Percentiles rank a stretch among this genome's conserved stretches.
Conservation (phyloP, 495 filamentous ascomycete genomes). For the Paragyromitra xinjiangensis region DNA sequence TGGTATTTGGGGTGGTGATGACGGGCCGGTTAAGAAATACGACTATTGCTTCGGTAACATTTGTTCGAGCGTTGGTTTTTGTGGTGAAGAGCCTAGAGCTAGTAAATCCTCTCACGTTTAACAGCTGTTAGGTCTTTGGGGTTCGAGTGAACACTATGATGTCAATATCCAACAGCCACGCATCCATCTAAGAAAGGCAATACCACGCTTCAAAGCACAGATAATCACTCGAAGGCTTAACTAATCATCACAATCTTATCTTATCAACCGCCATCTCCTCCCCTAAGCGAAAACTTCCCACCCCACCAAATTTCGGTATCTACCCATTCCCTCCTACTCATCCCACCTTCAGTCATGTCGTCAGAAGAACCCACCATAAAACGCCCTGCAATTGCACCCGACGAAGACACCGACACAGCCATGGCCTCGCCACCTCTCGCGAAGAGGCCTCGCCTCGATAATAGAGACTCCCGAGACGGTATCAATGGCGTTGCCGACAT, state of each 20-base stretch:
- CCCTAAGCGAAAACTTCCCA: background rate
- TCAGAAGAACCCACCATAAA: slow-evolving; percentile 26
- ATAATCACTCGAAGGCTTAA: slow-evolving; percentile 16
- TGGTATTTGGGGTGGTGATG: background rate
- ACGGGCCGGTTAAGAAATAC: background rate
- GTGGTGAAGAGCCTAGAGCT: background rate
- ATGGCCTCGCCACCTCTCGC: slow-evolving; percentile 31
- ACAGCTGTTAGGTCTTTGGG: background rate
- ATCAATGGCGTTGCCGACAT: slow-evolving; percentile 79
- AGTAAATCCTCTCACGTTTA: background rate
- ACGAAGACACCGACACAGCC: background rate
- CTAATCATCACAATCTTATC: slow-evolving; percentile 28
- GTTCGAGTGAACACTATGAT: background rate
- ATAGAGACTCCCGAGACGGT: slow-evolving; percentile 60
- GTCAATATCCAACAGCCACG: background rate
- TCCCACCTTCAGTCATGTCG: slow-evolving; percentile 25
- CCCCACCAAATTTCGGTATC: slow-evolving; percentile 10
- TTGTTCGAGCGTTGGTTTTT: background rate
- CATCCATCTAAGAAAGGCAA: background rate
- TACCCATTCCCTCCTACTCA: background rate
- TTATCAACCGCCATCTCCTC: slow-evolving; percentile 8
- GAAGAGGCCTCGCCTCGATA: slow-evolving; percentile 55
- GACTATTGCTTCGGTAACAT: background rate
- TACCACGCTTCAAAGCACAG: background rate
- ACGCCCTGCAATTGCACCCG: slow-evolving; percentile 11